phyloP scores from a whole-genome alignment of 2,329 filamentous ascomycete genomes.

The Nemania serpens region DNA sequence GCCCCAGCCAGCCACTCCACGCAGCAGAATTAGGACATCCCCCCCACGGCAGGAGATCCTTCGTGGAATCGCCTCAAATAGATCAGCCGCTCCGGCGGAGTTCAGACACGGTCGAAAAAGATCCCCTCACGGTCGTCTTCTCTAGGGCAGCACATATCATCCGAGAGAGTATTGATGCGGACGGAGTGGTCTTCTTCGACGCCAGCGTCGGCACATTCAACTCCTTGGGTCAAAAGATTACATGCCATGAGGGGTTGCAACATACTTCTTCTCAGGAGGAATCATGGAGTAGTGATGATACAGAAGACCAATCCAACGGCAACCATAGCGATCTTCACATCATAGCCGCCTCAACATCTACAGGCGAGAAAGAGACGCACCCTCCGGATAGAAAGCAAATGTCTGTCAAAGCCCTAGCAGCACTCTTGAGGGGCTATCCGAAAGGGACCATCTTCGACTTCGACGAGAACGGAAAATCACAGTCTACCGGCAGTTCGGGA shows the following conservation, averaged over 20 bases:
- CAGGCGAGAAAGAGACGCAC: slow-evolving; percentile 12
- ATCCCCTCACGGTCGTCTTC: slow-evolving; percentile 37
- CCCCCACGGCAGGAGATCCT: no score
- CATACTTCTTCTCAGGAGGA: slow-evolving; percentile 8
- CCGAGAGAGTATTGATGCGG: slow-evolving; percentile 48
- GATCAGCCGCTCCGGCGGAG: not conserved
- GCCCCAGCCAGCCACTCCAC: not conserved
- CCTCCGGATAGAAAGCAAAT: slow-evolving; percentile 33
- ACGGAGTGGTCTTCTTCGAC: slow-evolving; percentile 46
- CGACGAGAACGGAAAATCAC: slow-evolving; percentile 44
- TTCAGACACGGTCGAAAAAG: slow-evolving; percentile 10
- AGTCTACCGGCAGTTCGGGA: slow-evolving; percentile 39
- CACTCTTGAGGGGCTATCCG: slow-evolving; percentile 51
- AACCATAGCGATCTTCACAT: slow-evolving; percentile 38
- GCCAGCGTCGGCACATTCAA: slow-evolving; percentile 32
- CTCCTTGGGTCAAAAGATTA: slow-evolving; percentile 2
- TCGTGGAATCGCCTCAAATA: not conserved
- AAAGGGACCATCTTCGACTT: slow-evolving; percentile 53
- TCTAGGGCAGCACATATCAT: slow-evolving; percentile 50
- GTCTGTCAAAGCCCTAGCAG: slow-evolving; percentile 46
- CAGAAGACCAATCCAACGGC: not conserved
- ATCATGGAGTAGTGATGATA: slow-evolving; percentile 27
- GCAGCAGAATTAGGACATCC: not conserved
- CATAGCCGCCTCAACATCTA: slow-evolving; percentile 45
- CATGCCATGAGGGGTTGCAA: slow-evolving; percentile 4